Evolutionary conservation across 257 asterid species (phyloP), one percentile per base, ranked within the genome.

Genomic region (Solanum dulcamara): DNA sequence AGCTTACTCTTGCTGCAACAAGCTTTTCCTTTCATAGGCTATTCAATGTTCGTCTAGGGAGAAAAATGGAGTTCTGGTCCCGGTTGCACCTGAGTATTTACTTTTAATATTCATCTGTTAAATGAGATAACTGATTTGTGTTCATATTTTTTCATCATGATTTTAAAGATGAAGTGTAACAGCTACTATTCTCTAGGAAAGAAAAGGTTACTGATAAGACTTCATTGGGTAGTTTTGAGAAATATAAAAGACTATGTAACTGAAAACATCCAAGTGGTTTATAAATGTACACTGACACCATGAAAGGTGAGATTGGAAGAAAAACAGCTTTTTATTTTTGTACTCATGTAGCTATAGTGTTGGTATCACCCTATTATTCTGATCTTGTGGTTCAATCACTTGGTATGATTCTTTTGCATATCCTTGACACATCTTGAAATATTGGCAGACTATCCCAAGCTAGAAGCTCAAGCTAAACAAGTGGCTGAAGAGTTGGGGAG

Each of bases 371-470:
- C 60, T 26, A 4, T 46, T 46, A 77, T 77, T 77, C 62, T 77
- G 18, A 46, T 77, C 82, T 46, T 77, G 26, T 77, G 62, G 26
- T 77, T 48, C 42, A 53, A 14, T 20, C 80, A 10, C 35, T 42
- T 38, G 20, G 32, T 57, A 33, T 59, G 37, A 48, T 86, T 60
- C 84, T 53, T n/a, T 81, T 48, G 75, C 51, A 30, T 84, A 37
- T 37, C 67, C 71, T n/a, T n/a, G 60, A 51, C 55, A 81, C 33
- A 44, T 42, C 17, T 46, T 84, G 82, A 87, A 68, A 72, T 83
- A 33, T 51, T 14, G 87, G 93, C 97, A 97, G 99, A 95, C 85
- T 97, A 94, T 93, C 98, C 98, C 20, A 90, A 91, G 86, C 84
- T 97, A 86, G 99, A 97, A 86, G 90, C 93, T 68, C 89, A 91